These are phyloP conservation scores for Phytophthora colocasiae DNA, from an alignment of 352 stramenopile species.

Conservation along the genomic window DNA sequence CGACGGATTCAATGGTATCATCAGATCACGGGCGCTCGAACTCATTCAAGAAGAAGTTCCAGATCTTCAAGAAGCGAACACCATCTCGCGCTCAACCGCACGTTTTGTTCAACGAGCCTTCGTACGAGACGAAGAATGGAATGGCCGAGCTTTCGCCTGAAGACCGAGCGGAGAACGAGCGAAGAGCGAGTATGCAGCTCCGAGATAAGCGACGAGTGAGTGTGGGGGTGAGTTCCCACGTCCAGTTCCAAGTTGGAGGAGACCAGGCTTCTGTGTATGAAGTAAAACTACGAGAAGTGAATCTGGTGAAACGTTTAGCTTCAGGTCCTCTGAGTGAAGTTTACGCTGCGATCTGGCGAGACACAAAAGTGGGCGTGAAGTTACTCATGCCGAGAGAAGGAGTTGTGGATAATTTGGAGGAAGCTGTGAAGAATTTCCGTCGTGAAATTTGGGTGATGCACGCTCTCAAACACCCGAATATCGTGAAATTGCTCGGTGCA, in stretches of 20 bases:
- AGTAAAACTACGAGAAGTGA: slow-evolving; percentile 80
- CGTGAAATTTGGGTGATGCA: slow-evolving; percentile 88
- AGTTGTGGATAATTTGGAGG: slow-evolving; percentile 70
- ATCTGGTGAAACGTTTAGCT: slow-evolving; percentile 76
- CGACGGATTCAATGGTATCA: slow-evolving; percentile 13
- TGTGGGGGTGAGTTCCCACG: slow-evolving; percentile 57
- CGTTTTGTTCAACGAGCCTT: slow-evolving; percentile 64
- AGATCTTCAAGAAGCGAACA: slow-evolving; percentile 34
- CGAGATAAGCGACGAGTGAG: slow-evolving; percentile 68
- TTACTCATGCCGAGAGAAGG: slow-evolving; percentile 77
- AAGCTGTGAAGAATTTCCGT: slow-evolving; percentile 82
- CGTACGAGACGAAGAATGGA: slow-evolving; percentile 61
- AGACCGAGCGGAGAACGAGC: slow-evolving; percentile 68
- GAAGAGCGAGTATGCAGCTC: slow-evolving; percentile 59
- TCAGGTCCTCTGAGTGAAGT: slow-evolving; percentile 76
- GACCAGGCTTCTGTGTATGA: slow-evolving; percentile 82
- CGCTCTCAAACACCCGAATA: slow-evolving; percentile 72
- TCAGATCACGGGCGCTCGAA: slow-evolving; percentile 3
- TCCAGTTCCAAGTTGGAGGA: slow-evolving; percentile 78
- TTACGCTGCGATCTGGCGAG: slow-evolving; percentile 79
- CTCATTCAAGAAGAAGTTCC: slow-evolving; percentile 21
- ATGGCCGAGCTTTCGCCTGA: slow-evolving; percentile 63
- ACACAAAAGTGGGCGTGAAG: slow-evolving; percentile 82
- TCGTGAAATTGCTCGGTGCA: slow-evolving; percentile 79
- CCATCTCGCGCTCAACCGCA: slow-evolving; percentile 31